Conservation (phyloP, 345 rosid genomes). For the Zanthoxylum bungeanum region DNA sequence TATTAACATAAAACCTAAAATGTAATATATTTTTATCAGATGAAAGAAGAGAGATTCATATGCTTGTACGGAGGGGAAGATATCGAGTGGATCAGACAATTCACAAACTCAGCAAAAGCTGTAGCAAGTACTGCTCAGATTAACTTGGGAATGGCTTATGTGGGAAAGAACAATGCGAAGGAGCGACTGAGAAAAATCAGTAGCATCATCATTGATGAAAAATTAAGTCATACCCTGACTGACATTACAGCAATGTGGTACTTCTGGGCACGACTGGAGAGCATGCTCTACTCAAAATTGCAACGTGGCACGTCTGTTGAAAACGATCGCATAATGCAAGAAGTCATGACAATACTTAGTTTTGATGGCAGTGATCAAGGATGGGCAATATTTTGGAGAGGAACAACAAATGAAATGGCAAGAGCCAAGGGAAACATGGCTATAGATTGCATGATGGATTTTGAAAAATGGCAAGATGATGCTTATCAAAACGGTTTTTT, state of each 20-base stretch:
- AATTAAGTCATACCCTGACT: constrained; percentile 16
- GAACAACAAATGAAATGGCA: constrained; percentile 1
- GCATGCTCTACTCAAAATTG: constrained; percentile 33
- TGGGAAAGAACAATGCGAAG: constrained; percentile 31
- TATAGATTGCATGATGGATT: constrained; percentile 7
- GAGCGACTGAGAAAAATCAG: constrained; percentile 8
- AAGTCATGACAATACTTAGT: constrained; percentile 33
- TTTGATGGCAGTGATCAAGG: constrained; percentile 30
- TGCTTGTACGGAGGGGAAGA: constrained; percentile 41
- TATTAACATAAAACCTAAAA: not conserved
- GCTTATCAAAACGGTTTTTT: not conserved
- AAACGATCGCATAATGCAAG: constrained; percentile 30
- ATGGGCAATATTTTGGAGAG: constrained; percentile 32
- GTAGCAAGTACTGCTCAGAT: constrained; percentile 19
- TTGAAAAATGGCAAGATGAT: not conserved
- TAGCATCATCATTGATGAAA: not conserved
- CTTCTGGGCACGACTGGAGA: constrained; percentile 42
- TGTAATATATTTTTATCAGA: constrained; percentile 16
- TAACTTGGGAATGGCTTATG: constrained; percentile 26
- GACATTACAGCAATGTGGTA: constrained; percentile 16
- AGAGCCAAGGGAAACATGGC: constrained; percentile 15
- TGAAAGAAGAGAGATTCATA: constrained; percentile 11
- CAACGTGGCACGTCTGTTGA: constrained; percentile 15
- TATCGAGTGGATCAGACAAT: constrained; percentile 31
- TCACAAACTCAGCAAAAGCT: constrained; percentile 15